These are phyloP conservation scores for Cystofilobasidium ferigula DNA, from an alignment of 768 basidiomycete genomes.

Conservation along the genomic window DNA sequence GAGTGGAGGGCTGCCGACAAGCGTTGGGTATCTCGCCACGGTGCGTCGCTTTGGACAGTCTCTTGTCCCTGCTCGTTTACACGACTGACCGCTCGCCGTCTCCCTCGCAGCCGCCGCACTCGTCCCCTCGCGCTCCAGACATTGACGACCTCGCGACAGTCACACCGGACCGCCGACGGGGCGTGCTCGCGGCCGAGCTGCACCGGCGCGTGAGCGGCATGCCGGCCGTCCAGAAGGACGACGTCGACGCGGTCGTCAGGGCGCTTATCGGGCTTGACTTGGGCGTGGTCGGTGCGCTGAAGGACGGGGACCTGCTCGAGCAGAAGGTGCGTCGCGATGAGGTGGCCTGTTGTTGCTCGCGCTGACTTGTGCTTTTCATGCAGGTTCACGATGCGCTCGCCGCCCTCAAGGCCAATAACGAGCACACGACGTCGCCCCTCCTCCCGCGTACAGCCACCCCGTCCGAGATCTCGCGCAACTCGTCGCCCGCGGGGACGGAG, in stretches of 20 bases:
- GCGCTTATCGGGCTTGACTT: constrained; percentile 58
- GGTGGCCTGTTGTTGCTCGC: background rate
- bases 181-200: constrained; percentile 72
- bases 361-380: background rate
- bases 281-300: constrained; percentile 62
- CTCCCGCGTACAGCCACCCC: background rate
- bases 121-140: constrained; percentile 49
- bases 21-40: background rate
- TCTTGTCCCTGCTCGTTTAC: too few relatives aligned
- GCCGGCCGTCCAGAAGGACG: constrained; percentile 47
- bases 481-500: constrained; percentile 44
- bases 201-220: constrained; percentile 58
- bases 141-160: constrained; percentile 67
- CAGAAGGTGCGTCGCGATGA: constrained; percentile 7
- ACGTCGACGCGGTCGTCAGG: constrained; percentile 60
- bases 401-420: background rate
- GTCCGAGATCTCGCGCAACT: background rate
- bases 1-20: too few relatives aligned
- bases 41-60: background rate
- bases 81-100: background rate
- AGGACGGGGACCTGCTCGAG: constrained; percentile 32
- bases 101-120: background rate
- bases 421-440: background rate
- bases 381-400: constrained; percentile 8
- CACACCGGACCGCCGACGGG: constrained; percentile 77